These are phyloP conservation scores for Alternaria triticimaculans DNA, from an alignment of 2,329 filamentous ascomycete species.

Conservation along the genomic window DNA sequence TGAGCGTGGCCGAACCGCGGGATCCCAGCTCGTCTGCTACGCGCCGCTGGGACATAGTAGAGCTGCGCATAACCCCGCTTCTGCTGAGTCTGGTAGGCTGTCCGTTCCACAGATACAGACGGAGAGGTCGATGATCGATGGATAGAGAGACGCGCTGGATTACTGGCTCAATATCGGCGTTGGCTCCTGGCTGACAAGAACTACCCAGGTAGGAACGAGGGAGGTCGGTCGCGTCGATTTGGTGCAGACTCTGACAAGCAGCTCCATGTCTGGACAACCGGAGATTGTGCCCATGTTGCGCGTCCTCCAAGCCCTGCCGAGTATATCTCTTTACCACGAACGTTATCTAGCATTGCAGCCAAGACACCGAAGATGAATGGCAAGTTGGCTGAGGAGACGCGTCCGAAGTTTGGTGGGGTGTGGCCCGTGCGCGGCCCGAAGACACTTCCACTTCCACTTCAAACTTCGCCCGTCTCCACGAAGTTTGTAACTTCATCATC, in stretches of 20 bases:
- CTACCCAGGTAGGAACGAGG: not conserved
- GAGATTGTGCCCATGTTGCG: not conserved
- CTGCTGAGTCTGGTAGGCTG: not conserved
- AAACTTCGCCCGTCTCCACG: not conserved
- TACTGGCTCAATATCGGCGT: not conserved
- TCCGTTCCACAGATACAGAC: not conserved
- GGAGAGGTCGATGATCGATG: not conserved
- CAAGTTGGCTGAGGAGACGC: not conserved
- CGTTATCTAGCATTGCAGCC: not conserved
- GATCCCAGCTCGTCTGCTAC: not conserved
- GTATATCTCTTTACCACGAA: not conserved
- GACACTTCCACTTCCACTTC: not conserved
- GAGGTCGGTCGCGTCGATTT: not conserved
- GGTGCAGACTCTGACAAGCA: not conserved
- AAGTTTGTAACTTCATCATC: not conserved
- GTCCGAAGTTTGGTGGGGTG: not conserved
- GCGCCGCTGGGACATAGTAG: not conserved
- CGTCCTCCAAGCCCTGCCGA: not conserved
- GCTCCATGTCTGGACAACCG: not conserved
- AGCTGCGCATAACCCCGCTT: not conserved
- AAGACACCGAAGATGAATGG: not conserved
- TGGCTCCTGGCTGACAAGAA: not conserved
- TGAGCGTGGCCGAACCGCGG: not conserved
- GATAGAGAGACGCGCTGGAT: not conserved
- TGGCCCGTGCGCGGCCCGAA: not conserved